phyloP scores from a whole-genome alignment of 108 stramenopile species.

The Schizochytrium sp. region DNA sequence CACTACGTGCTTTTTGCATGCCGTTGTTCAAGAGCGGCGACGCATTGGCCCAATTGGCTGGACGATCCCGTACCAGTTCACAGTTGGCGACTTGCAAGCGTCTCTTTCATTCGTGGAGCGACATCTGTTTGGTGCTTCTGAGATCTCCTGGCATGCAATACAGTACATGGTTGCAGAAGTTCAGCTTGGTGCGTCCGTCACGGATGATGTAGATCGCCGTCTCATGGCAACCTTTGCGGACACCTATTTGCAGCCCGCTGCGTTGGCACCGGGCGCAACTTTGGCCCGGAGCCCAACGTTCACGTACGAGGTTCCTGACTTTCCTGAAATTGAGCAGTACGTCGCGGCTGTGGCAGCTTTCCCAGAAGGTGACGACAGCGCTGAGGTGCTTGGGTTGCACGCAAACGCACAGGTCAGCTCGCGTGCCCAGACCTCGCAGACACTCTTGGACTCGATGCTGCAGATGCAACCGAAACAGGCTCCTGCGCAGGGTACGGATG shows the following conservation, averaged over 20 bases:
- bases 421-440: slow-evolving; percentile 22
- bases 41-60: slow-evolving; percentile 48
- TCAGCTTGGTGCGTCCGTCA: slow-evolving; percentile 45
- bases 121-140: slow-evolving; percentile 26
- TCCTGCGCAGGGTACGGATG: not conserved
- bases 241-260: slow-evolving; percentile 22
- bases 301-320: slow-evolving; percentile 18
- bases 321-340: slow-evolving; percentile 35
- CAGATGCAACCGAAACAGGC: slow-evolving; percentile 37
- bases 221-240: slow-evolving; percentile 35
- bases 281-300: slow-evolving; percentile 24
- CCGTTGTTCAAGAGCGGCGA: slow-evolving; percentile 47
- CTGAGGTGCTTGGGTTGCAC: slow-evolving; percentile 49
- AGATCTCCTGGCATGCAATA: slow-evolving; percentile 29
- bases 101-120: slow-evolving; percentile 42
- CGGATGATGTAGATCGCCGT: slow-evolving; percentile 40
- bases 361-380: not conserved
- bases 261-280: slow-evolving; percentile 19
- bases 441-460: slow-evolving; percentile 29
- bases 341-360: not conserved
- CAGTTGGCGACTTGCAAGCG: slow-evolving; percentile 40
- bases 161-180: slow-evolving; percentile 50
- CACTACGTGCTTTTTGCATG: slow-evolving; percentile 38
- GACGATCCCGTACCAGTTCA: slow-evolving; percentile 51
- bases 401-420: slow-evolving; percentile 46